Evolutionary conservation across 805 yeast genomes (phyloP), one percentile per base, ranked within the genome.

Genomic region (Candida ulmi): DNA sequence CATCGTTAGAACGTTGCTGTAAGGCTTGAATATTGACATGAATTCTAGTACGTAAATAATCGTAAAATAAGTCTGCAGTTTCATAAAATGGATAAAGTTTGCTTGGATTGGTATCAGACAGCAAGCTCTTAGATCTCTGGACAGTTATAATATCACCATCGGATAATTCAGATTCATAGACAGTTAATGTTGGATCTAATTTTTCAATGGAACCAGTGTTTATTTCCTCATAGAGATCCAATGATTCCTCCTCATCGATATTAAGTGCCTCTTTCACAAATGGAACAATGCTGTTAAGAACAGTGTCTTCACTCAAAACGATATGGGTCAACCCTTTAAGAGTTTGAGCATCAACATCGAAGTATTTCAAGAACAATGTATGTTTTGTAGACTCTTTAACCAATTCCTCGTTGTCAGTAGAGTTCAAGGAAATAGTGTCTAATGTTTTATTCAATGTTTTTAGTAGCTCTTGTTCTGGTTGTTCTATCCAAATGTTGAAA

Each of bases 241-340:
- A 49, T 11, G 63, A 57, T 0, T 60, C 50, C 2, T 59, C 52
- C 13, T 58, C 56, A 3, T 54, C 25, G 37, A 71, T 63, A 3
- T 67, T 68, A 48, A 78, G 63, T 8, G 72, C 46, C 19, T 55
- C 47, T 38, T 66, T 66, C 9, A 82, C 40, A 2, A 65, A 54
- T 11, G 69, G 67, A 3, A 66, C 46, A 15, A 81, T 43, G 3
- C 61, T 54, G 0, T 65, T 62, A 7, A 81, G 58, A 1, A 57
- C 52, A 17, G 72, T 75, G 35, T 71, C 72, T 37, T 70, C 71
- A 11, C 70, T 58, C 1, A 83, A 78, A 16, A 69, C 60, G 4
- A 69, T 56, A 50, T 85, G 84, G 0, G 85, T 74, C 16, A 83
- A 61, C 1, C 95, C 95, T n/a, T 57, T 60, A n/a, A 87, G 55